Conservation (phyloP, 1,284 basidiomycete genomes). For the Puccinia novopanici region DNA sequence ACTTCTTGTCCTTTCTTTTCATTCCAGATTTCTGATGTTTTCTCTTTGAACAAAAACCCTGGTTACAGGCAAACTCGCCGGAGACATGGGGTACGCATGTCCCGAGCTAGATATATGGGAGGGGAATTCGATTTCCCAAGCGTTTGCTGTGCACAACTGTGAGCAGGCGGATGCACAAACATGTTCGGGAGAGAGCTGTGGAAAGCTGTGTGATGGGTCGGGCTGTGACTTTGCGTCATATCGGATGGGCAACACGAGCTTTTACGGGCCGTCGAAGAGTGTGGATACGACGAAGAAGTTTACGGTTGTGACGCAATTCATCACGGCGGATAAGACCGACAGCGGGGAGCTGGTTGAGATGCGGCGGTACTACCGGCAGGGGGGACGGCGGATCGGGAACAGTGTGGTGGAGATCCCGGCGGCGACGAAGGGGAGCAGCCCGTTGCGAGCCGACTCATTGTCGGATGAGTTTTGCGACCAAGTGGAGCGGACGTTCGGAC, state of each 20-base stretch:
- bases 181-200: slow-evolving; percentile 1
- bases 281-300: slow-evolving; percentile 32
- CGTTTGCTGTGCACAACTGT: slow-evolving; percentile 14
- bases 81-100: slow-evolving; percentile 60
- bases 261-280: slow-evolving; percentile 33
- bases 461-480: not conserved
- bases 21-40: not conserved
- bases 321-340: not conserved
- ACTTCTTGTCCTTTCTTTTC: not conserved
- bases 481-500: not conserved
- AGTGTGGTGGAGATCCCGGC: not conserved
- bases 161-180: not conserved
- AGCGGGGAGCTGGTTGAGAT: slow-evolving; percentile 23
- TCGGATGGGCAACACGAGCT: not conserved
- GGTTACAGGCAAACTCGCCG: not conserved
- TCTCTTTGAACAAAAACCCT: not conserved
- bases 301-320: slow-evolving; percentile 38
- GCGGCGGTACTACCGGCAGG: slow-evolving; percentile 14
- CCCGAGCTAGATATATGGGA: slow-evolving; percentile 63
- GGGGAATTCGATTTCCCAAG: slow-evolving; percentile 5
- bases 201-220: slow-evolving; percentile 7
- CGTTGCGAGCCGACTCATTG: not conserved
- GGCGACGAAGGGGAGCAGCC: not conserved
- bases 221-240: slow-evolving; percentile 32
- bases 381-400: not conserved